Evolutionary conservation across 2,329 filamentous ascomycete species (phyloP).

Genomic region (Hypoxylon sp.): DNA sequence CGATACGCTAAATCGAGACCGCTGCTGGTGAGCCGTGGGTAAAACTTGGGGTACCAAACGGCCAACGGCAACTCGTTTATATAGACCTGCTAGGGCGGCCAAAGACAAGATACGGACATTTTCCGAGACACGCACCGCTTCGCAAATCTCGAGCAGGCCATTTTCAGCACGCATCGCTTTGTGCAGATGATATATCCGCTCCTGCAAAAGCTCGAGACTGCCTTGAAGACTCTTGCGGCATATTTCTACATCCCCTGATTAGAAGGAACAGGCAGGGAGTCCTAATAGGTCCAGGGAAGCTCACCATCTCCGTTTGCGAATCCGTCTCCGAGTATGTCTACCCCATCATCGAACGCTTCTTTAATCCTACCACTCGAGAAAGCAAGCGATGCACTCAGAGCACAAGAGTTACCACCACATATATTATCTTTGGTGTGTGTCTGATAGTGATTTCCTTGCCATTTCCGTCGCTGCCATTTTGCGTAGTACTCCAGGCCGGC

Average conservation of each 20-base stretch:
- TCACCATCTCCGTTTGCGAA: slow-evolving; percentile 58
- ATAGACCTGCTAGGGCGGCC: slow-evolving; percentile 56
- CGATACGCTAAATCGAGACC: slow-evolving; percentile 34
- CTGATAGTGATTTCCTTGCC: slow-evolving; percentile 56
- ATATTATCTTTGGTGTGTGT: slow-evolving; percentile 25
- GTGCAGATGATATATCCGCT: slow-evolving; percentile 52
- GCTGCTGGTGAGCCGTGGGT: slow-evolving; percentile 32
- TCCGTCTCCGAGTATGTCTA: slow-evolving; percentile 55
- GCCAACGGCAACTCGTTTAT: slow-evolving; percentile 55
- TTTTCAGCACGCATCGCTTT: slow-evolving; percentile 40
- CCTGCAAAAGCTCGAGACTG: slow-evolving; percentile 52
- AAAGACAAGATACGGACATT: slow-evolving; percentile 53
- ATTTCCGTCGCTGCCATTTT: slow-evolving; percentile 56
- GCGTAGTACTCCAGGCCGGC: slow-evolving; percentile 55
- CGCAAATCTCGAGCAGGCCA: slow-evolving; percentile 54
- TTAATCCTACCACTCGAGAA: slow-evolving; percentile 53
- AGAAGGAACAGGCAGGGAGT: slow-evolving; percentile 9
- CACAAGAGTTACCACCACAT: slow-evolving; percentile 50
- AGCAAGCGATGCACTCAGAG: slow-evolving; percentile 56
- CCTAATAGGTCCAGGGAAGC: slow-evolving; percentile 12
- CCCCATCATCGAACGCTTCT: slow-evolving; percentile 55
- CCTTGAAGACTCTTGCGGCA: slow-evolving; percentile 53
- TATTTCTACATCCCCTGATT: slow-evolving; percentile 40
- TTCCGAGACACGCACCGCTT: slow-evolving; percentile 56
- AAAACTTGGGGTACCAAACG: slow-evolving; percentile 52